Conservation (phyloP, 2,329 filamentous ascomycete species). For the Parasarocladium wereldwijsianum region DNA sequence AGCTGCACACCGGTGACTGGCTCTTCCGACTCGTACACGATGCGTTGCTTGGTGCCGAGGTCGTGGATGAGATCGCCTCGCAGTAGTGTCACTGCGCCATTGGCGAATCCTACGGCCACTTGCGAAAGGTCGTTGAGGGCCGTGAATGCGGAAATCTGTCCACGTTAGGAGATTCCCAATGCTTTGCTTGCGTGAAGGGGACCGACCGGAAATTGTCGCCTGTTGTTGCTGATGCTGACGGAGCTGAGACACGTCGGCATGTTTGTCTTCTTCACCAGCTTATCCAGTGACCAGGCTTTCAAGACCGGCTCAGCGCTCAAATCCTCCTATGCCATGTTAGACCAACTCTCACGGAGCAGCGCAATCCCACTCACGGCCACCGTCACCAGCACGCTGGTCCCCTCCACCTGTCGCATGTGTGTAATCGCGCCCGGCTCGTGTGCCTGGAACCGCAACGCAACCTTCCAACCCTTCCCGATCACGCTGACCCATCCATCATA, state of each 20-base stretch:
- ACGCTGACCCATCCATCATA: constrained; percentile 78
- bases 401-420: constrained; percentile 83
- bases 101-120: constrained; percentile 88
- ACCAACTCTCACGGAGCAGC: no score
- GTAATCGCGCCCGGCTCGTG: constrained; percentile 70
- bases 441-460: constrained; percentile 73
- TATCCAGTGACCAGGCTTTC: constrained; percentile 97
- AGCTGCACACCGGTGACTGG: constrained; percentile 88
- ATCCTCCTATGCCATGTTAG: constrained; percentile 49
- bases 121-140: constrained; percentile 81
- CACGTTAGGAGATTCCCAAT: constrained; percentile 3
- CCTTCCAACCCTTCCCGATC: constrained; percentile 74
- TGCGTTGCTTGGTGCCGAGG: constrained; percentile 81
- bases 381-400: constrained; percentile 75
- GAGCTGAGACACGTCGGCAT: constrained; percentile 79
- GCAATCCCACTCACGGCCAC: constrained; percentile 35
- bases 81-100: constrained; percentile 86
- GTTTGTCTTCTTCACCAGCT: constrained; percentile 85
- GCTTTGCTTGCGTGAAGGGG: rapidly evolving
- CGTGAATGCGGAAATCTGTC: constrained; percentile 70
- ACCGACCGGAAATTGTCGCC: constrained; percentile 78
- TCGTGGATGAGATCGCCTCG: constrained; percentile 92
- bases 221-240: constrained; percentile 72
- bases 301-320: constrained; percentile 73
- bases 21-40: constrained; percentile 92